Conservation (phyloP, 805 yeast genomes). For the Tetrapisispora iriomotensis region DNA sequence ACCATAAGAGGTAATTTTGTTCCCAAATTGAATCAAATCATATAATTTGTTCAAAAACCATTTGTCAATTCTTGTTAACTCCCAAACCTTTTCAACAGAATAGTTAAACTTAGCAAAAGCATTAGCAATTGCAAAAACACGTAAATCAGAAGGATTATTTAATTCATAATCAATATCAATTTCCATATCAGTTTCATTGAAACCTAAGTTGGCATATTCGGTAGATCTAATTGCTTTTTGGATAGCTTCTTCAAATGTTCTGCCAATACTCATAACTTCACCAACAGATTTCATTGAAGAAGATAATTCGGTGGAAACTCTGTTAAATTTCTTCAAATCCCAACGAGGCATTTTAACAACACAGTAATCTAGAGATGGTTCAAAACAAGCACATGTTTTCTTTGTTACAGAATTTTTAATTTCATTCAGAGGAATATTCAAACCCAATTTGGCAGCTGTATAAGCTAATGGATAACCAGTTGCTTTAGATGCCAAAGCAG, state of each 20-base stretch:
- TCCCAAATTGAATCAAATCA: constrained; percentile 63
- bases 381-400: constrained; percentile 92
- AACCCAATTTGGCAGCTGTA: constrained; percentile 94
- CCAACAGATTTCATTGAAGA: constrained; percentile 98
- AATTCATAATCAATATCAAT: constrained; percentile 88
- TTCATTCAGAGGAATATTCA: constrained; percentile 85
- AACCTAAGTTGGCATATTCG: constrained; percentile 92
- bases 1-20: constrained; percentile 47
- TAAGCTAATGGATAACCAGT: constrained; percentile 98
- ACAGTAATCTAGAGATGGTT: constrained; percentile 93
- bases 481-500: constrained; percentile 98
- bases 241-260: constrained; percentile 95
- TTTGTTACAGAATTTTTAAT: constrained; percentile 88
- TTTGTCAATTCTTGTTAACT: constrained; percentile 82
- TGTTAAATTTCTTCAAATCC: constrained; percentile 92
- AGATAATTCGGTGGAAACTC: constrained; percentile 78
- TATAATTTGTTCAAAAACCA: constrained; percentile 90
- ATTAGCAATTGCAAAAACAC: constrained; percentile 92
- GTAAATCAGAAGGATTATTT: constrained; percentile 95
- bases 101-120: constrained; percentile 76
- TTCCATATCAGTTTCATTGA: constrained; percentile 79
- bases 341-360: constrained; percentile 98
- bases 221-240: constrained; percentile 92
- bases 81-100: constrained; percentile 86
- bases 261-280: constrained; percentile 96